Percentiles rank a stretch among this genome's conserved stretches.
phyloP scores from a whole-genome alignment of 805 yeast species.

The Candida palmyrensis region DNA sequence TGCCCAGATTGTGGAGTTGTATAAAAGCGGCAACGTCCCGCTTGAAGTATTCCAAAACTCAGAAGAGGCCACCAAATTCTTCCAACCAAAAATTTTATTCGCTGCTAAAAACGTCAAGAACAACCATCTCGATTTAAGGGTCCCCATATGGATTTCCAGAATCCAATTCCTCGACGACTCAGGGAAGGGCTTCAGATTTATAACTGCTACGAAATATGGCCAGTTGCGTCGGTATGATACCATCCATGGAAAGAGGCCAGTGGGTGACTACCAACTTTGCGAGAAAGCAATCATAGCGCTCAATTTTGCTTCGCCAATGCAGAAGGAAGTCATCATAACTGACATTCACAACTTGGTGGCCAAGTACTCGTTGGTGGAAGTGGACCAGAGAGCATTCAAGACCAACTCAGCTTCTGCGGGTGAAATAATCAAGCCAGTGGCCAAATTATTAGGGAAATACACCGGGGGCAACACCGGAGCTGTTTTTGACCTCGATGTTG shows the following conservation, averaged over 20 bases:
- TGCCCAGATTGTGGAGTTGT: conserved; percentile 44
- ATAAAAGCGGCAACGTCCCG: conserved; percentile 18
- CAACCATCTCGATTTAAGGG: conserved; percentile 71
- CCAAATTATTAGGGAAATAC: conserved; percentile 61
- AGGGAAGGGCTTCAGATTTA: conserved; percentile 39
- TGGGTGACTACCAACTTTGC: conserved; percentile 47
- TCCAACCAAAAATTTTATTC: conserved; percentile 41
- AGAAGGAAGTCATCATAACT: conserved; percentile 53
- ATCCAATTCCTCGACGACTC: conserved; percentile 42
- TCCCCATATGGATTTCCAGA: conserved; percentile 73
- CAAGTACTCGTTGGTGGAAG: conserved; percentile 36
- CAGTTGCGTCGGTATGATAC: conserved; percentile 74
- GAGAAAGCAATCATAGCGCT: conserved; percentile 50
- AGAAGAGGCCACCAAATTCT: conserved; percentile 11
- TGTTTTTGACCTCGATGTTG: conserved; percentile 60
- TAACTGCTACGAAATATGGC: conserved; percentile 71
- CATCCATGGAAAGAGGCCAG: conserved; percentile 62
- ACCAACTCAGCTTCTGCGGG: conserved; percentile 41
- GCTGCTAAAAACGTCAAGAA: conserved; percentile 80
- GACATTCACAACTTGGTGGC: conserved; percentile 68
- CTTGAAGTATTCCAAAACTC: conserved; percentile 13
- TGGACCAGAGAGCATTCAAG: conserved; percentile 31
- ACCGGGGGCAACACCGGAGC: conserved; percentile 56
- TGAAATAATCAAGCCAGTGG: conserved; percentile 40
- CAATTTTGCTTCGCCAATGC: conserved; percentile 26